A percentile compares a stretch with the other conserved stretches of the same genome.
Evolutionary conservation across 352 stramenopile genomes (phyloP).

Genomic region (Globisporangium camurandrum): DNA sequence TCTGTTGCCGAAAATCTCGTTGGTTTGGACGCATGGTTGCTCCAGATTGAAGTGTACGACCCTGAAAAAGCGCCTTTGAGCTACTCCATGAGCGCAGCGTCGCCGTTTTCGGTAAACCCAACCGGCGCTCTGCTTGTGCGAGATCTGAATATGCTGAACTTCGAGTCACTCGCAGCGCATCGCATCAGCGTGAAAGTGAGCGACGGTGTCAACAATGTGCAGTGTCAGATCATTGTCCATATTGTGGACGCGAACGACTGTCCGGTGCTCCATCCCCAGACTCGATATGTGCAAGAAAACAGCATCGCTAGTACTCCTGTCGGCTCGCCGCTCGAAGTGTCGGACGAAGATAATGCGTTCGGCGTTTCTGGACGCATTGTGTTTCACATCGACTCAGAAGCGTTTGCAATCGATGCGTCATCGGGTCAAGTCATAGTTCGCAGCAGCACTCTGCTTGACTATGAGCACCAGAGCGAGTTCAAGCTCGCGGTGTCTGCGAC

Average conservation of each 20-base stretch:
- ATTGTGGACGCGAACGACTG: conserved; percentile 48
- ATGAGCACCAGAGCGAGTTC: conserved; percentile 4
- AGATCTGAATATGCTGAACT: conserved; percentile 19
- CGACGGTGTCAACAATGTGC: conserved; percentile 16
- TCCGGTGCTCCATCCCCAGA: conserved; percentile 21
- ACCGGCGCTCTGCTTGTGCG: conserved; percentile 4
- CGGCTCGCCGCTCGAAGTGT: conserved; percentile 5
- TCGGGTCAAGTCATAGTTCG: conserved; percentile 2
- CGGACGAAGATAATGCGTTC: conserved; percentile 9
- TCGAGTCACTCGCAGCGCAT: conserved; percentile 14
- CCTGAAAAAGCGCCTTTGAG: background rate
- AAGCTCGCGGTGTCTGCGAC: conserved; percentile 2
- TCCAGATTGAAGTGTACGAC: background rate
- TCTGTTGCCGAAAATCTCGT: conserved; percentile 27
- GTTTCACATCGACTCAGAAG: conserved; percentile 1
- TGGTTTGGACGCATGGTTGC: background rate
- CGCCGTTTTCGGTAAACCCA: conserved; percentile 3
- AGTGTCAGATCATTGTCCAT: conserved; percentile 21
- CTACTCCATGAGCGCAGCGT: conserved; percentile 1
- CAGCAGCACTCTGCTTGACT: conserved; percentile 3
- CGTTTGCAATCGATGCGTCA: conserved; percentile 2
- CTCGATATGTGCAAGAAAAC: conserved; percentile 33
- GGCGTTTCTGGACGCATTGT: background rate
- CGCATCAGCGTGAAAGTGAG: conserved; percentile 11
- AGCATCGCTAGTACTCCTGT: conserved; percentile 19